Conservation (phyloP, 2,329 filamentous ascomycete genomes). For the Grosmannia serpens region DNA sequence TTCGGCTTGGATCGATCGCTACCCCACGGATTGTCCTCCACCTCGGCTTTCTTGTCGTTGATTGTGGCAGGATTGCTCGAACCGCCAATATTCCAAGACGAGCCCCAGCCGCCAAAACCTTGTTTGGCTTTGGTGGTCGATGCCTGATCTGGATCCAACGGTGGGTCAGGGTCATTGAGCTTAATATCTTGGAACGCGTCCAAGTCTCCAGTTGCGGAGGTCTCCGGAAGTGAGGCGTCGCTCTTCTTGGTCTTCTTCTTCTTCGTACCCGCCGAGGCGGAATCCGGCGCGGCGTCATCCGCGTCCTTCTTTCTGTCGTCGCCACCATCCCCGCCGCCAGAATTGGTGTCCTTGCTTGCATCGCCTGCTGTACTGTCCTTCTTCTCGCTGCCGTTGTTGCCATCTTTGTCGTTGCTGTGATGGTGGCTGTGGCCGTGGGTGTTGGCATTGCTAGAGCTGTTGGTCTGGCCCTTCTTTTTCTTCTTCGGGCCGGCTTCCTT, state of each 20-base stretch:
- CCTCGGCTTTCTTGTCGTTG: conserved; percentile 29
- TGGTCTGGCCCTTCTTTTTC: conserved; percentile 32
- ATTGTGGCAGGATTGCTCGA: conserved; percentile 19
- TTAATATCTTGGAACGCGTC: conserved; percentile 60
- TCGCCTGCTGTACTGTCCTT: conserved; percentile 18
- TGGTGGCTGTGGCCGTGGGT: conserved; percentile 22
- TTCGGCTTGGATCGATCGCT: conserved; percentile 36
- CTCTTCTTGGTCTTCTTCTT: conserved; percentile 46
- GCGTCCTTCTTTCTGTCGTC: conserved; percentile 17
- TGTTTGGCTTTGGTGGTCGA: conserved; percentile 26
- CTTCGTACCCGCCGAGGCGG: conserved; percentile 27
- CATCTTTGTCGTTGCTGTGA: conserved; percentile 31
- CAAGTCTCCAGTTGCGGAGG: conserved; percentile 23
- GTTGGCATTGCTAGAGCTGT: conserved; percentile 30
- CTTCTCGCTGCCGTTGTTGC: conserved; percentile 27
- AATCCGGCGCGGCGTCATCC: not conserved
- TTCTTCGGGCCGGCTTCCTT: conserved; percentile 44
- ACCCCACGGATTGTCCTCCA: conserved; percentile 38
- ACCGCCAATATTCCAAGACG: conserved; percentile 35
- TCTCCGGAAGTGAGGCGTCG: conserved; percentile 2
- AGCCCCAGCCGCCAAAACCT: conserved; percentile 47
- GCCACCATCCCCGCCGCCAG: conserved; percentile 17
- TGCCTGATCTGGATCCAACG: conserved; percentile 44
- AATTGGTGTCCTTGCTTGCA: conserved; percentile 16
- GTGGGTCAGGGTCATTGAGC: conserved; percentile 46